phyloP scores from a whole-genome alignment of 1,284 basidiomycete species.

The Gymnopus androsaceus region DNA sequence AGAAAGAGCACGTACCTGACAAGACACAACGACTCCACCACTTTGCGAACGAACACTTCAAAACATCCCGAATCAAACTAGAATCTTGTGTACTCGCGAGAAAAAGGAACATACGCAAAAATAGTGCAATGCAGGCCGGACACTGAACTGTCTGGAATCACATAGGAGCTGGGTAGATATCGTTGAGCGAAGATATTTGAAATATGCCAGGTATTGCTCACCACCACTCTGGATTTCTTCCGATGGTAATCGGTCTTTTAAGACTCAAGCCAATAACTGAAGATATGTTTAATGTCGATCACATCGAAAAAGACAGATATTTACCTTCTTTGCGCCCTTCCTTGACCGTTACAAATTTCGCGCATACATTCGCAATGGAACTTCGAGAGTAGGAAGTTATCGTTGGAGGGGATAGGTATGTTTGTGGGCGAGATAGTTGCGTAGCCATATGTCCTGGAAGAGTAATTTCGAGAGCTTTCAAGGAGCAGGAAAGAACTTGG shows the following conservation, averaged over 20 bases:
- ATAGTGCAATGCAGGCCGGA: constrained; percentile 68
- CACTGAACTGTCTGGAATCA: constrained; percentile 32
- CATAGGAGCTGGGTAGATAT: constrained; percentile 42
- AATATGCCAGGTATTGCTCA: constrained; percentile 24
- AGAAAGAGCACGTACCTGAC: constrained; percentile 50
- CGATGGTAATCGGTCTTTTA: constrained; percentile 64
- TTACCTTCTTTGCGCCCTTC: constrained; percentile 64
- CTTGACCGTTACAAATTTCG: constrained; percentile 60
- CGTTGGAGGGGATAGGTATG: too few relatives aligned
- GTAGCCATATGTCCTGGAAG: too few relatives aligned
- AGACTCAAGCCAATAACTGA: constrained; percentile 57
- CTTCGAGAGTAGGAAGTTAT: neutral
- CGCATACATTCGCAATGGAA: constrained; percentile 56
- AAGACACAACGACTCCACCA: constrained; percentile 74
- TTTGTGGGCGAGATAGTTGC: too few relatives aligned
- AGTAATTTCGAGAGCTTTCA: too few relatives aligned
- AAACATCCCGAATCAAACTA: neutral
- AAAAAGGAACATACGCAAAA: constrained; percentile 59
- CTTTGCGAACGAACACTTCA: constrained; percentile 65
- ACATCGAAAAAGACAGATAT: neutral
- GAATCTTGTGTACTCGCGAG: neutral
- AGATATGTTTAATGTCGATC: neutral
- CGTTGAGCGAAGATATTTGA: neutral
- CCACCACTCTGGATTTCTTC: constrained; percentile 61
- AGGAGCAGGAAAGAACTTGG: too few relatives aligned